Percentiles rank a stretch among this genome's conserved stretches.
Conservation (phyloP, 2,329 filamentous ascomycete species). For the Hortaea werneckii region DNA sequence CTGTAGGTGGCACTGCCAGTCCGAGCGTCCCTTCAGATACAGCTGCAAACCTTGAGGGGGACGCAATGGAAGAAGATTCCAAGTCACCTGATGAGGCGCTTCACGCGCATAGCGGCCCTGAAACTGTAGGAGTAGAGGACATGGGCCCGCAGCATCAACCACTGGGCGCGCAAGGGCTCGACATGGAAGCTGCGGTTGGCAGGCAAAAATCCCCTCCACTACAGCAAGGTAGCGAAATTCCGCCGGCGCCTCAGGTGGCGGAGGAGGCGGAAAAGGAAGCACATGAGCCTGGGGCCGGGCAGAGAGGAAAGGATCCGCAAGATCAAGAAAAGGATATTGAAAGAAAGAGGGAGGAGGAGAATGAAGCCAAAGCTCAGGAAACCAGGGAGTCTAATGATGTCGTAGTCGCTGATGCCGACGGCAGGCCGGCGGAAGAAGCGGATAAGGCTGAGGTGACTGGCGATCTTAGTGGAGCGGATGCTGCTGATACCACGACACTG, state of each 20-base stretch:
- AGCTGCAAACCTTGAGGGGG: constrained; percentile 13
- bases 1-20: neutral
- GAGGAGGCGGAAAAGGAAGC: constrained; percentile 5
- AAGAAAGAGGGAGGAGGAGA: constrained; percentile 8
- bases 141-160: constrained; percentile 59
- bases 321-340: constrained; percentile 11
- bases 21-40: constrained; percentile 1
- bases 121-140: constrained; percentile 76
- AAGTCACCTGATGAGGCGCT: constrained; percentile 39
- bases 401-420: constrained; percentile 20
- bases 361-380: constrained; percentile 8
- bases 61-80: constrained; percentile 23
- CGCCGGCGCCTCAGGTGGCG: constrained; percentile 7
- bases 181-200: constrained; percentile 34
- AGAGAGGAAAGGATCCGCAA: constrained; percentile 7
- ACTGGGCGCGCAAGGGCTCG: constrained; percentile 17
- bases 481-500: neutral
- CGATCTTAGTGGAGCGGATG: neutral
- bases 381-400: constrained; percentile 21
- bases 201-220: constrained; percentile 18
- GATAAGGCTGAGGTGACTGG: constrained; percentile 4
- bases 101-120: constrained; percentile 75
- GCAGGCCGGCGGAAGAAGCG: constrained; percentile 8
- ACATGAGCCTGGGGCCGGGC: constrained; percentile 7
- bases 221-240: constrained; percentile 1